Conservation (phyloP, 1,284 basidiomycete genomes). For the Puccinia triticina region DNA sequence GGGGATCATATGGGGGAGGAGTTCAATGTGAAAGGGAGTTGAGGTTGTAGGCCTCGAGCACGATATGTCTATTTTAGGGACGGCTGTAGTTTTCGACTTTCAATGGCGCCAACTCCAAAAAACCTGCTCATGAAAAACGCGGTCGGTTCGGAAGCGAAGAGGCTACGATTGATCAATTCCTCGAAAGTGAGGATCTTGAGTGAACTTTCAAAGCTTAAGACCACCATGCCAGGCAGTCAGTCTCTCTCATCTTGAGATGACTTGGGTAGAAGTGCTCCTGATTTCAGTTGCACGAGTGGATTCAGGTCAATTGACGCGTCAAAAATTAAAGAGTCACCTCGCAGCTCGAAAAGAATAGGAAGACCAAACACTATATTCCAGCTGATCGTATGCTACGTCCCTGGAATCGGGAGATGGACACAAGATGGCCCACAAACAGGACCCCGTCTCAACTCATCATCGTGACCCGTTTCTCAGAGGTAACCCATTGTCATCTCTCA, state of each 20-base stretch:
- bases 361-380: slow-evolving; percentile 25
- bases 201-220: slow-evolving; percentile 33
- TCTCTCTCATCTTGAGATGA: background rate
- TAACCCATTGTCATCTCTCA: background rate
- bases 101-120: slow-evolving; percentile 11
- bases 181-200: slow-evolving; percentile 34
- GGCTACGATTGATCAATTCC: slow-evolving; percentile 36
- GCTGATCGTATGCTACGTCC: background rate
- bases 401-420: background rate
- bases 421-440: background rate
- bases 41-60: too few relatives aligned
- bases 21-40: too few relatives aligned
- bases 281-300: background rate
- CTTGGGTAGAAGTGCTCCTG: background rate
- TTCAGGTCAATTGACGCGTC: slow-evolving; percentile 44
- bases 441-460: background rate
- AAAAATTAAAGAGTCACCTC: slow-evolving; percentile 17
- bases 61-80: too few relatives aligned
- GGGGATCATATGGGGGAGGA: too few relatives aligned
- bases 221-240: slow-evolving; percentile 33
- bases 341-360: background rate
- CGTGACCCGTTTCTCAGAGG: slow-evolving; percentile 10
- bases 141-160: slow-evolving; percentile 44
- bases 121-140: slow-evolving; percentile 26
- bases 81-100: too few relatives aligned